A percentile compares a stretch with the other conserved stretches of the same genome.
phyloP scores from a whole-genome alignment of 108 stramenopile genomes.

The Nitzschia sp. region DNA sequence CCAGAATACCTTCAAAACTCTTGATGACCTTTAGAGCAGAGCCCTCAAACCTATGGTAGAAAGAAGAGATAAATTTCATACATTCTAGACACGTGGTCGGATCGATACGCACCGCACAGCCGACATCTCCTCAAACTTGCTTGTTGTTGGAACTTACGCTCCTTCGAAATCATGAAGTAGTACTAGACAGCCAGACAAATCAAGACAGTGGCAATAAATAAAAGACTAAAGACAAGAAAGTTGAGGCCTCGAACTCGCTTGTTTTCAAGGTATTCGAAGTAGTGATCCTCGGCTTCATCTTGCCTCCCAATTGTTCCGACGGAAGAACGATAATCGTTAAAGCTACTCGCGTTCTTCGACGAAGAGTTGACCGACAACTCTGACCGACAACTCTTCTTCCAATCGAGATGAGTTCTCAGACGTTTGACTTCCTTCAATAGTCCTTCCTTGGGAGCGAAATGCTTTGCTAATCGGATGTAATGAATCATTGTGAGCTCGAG shows the following conservation, averaged over 20 bases:
- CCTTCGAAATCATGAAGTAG: neutral
- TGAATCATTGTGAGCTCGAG: too few relatives aligned
- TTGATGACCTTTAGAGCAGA: conserved; percentile 1
- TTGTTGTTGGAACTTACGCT: neutral
- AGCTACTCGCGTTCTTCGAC: neutral
- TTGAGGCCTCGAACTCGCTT: neutral
- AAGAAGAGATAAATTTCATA: neutral
- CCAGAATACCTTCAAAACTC: neutral
- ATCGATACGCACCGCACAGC: too few relatives aligned
- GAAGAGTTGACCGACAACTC: too few relatives aligned
- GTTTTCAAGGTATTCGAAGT: neutral
- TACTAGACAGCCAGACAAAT: neutral
- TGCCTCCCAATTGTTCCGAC: too few relatives aligned
- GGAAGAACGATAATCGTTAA: too few relatives aligned
- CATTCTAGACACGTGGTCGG: too few relatives aligned
- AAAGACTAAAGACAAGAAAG: neutral
- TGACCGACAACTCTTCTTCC: too few relatives aligned
- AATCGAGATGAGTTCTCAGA: too few relatives aligned
- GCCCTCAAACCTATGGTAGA: neutral
- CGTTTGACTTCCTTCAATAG: too few relatives aligned
- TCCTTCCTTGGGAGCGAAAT: too few relatives aligned
- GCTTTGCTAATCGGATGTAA: too few relatives aligned
- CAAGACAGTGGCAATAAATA: neutral
- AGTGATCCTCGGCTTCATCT: neutral
- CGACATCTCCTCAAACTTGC: neutral